Evolutionary conservation across 768 basidiomycete genomes (phyloP).

Genomic region (Boletus vermiculosoides): DNA sequence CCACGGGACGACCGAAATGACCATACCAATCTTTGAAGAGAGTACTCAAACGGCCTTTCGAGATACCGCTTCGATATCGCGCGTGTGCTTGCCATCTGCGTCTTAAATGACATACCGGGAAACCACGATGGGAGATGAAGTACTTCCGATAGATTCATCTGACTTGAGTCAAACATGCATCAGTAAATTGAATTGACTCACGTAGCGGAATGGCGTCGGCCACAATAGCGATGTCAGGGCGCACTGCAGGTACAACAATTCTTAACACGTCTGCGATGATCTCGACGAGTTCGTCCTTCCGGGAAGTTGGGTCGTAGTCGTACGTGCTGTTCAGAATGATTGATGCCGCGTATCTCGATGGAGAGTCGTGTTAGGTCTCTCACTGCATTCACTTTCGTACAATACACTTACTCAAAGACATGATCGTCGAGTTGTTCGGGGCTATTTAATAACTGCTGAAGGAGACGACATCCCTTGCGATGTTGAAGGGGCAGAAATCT

Average conservation of each 20-base stretch:
- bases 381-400: neutral
- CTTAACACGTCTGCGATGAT: neutral
- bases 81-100: neutral
- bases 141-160: neutral
- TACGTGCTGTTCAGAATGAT: constrained; percentile 6
- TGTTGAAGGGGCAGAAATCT: constrained; percentile 3
- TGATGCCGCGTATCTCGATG: neutral
- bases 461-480: constrained; percentile 3
- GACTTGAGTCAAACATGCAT: neutral
- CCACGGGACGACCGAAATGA: neutral
- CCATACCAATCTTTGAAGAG: neutral
- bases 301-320: constrained; percentile 1
- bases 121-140: constrained; percentile 7
- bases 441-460: neutral
- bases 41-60: constrained; percentile 1
- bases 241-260: neutral
- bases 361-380: too few relatives aligned
- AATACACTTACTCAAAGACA: constrained; percentile 7
- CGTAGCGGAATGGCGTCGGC: neutral
- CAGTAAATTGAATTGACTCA: neutral
- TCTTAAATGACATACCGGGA: constrained; percentile 5
- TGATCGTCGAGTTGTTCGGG: neutral
- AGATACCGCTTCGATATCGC: neutral
- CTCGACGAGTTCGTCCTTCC: constrained; percentile 6
- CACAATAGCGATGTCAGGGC: neutral